Evolutionary conservation across 2,329 filamentous ascomycete genomes (phyloP).

Genomic region (Xylaria sp.): DNA sequence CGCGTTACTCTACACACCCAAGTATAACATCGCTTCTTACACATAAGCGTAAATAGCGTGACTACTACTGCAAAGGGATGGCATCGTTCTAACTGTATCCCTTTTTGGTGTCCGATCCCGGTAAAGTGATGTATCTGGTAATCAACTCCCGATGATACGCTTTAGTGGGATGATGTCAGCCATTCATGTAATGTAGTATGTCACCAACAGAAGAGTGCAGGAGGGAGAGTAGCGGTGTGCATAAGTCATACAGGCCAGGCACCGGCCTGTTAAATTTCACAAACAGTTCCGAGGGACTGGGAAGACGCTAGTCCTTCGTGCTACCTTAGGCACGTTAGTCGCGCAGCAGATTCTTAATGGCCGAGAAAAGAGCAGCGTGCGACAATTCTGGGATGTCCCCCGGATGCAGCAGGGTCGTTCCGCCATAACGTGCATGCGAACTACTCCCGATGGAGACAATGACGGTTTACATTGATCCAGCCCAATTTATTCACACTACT

Average conservation of each 20-base stretch:
- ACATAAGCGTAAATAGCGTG: background rate
- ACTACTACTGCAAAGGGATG: conserved; percentile 14
- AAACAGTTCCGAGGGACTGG: conserved; percentile 28
- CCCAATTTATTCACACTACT: background rate
- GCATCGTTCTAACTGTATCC: background rate
- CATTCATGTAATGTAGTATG: background rate
- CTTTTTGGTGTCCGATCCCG: background rate
- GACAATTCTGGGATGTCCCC: conserved; percentile 2
- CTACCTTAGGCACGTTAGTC: background rate
- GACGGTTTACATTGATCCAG: background rate
- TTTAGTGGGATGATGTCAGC: background rate
- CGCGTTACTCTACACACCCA: background rate
- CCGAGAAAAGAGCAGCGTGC: background rate
- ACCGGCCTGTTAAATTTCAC: conserved; percentile 10
- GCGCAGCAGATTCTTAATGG: conserved; percentile 1
- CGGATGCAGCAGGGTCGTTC: conserved; percentile 18
- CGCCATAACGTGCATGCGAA: conserved; percentile 11
- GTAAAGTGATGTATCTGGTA: background rate
- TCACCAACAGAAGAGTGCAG: background rate
- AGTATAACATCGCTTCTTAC: conserved; percentile 15
- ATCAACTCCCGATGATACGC: background rate
- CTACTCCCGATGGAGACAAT: conserved; percentile 8
- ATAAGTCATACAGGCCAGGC: conserved; percentile 7
- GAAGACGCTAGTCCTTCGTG: conserved; percentile 10
- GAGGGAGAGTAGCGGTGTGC: conserved; percentile 11